These are phyloP conservation scores for Kurtzmaniella quercitrusa DNA, from an alignment of 1,139 yeast genomes.

Conservation along the genomic window DNA sequence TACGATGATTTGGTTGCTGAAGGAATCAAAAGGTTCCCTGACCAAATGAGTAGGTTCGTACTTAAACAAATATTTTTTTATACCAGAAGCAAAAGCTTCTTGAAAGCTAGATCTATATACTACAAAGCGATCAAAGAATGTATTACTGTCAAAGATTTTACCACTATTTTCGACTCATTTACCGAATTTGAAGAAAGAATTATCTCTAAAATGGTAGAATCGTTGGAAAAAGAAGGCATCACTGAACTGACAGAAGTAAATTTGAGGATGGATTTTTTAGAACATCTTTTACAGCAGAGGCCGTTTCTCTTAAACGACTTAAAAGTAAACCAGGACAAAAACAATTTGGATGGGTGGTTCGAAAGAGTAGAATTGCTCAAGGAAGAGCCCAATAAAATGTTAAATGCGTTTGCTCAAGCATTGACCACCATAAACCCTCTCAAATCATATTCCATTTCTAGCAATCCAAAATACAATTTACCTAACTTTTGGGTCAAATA, in stretches of 20 bases:
- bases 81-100: slow-evolving; percentile 27
- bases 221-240: slow-evolving; percentile 12
- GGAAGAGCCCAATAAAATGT: slow-evolving; percentile 33
- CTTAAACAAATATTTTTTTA: slow-evolving; percentile 49
- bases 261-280: slow-evolving; percentile 48
- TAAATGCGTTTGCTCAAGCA: slow-evolving; percentile 63
- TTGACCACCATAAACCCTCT: slow-evolving; percentile 64
- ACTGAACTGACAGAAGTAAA: slow-evolving; percentile 23
- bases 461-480: slow-evolving; percentile 27
- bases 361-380: slow-evolving; percentile 48
- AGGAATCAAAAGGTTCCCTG: slow-evolving; percentile 51
- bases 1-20: slow-evolving; percentile 31
- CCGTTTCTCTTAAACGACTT: slow-evolving; percentile 62
- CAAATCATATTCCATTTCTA: slow-evolving; percentile 31
- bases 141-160: slow-evolving; percentile 57
- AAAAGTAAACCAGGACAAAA: slow-evolving; percentile 55
- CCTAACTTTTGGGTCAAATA: slow-evolving; percentile 67
- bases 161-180: slow-evolving; percentile 58
- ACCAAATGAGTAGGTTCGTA: slow-evolving; percentile 52
- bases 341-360: slow-evolving; percentile 67
- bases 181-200: slow-evolving; percentile 58
- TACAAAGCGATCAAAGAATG: slow-evolving; percentile 46
- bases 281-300: slow-evolving; percentile 51
- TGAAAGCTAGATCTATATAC: slow-evolving; percentile 45
- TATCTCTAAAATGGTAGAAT: slow-evolving; percentile 30